Evolutionary conservation across 805 yeast species (phyloP).

Genomic region (Debaryomyces tyrocola): DNA sequence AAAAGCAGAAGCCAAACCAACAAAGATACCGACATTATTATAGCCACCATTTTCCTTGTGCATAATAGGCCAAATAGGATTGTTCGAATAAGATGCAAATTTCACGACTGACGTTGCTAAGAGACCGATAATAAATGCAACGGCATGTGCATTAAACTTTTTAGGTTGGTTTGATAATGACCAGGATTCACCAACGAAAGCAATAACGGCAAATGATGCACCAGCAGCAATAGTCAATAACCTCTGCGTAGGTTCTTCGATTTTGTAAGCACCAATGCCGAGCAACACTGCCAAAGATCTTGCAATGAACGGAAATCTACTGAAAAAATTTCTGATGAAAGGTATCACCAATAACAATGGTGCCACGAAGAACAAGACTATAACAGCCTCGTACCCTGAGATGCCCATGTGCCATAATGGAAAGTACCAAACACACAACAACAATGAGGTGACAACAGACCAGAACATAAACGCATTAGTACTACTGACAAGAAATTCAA

Average conservation of each 20-base stretch:
- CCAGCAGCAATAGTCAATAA: slow-evolving; percentile 68
- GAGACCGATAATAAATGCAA: slow-evolving; percentile 70
- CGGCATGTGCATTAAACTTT: slow-evolving; percentile 44
- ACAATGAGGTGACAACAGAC: slow-evolving; percentile 79
- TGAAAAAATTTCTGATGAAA: slow-evolving; percentile 34
- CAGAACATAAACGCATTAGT: slow-evolving; percentile 79
- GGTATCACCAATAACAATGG: slow-evolving; percentile 57
- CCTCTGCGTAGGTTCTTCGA: slow-evolving; percentile 68
- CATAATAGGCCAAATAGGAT: slow-evolving; percentile 97
- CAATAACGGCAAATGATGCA: slow-evolving; percentile 56
- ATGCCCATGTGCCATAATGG: slow-evolving; percentile 98
- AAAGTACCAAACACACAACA: slow-evolving; percentile 92
- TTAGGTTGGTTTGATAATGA: slow-evolving; percentile 27
- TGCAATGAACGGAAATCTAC: slow-evolving; percentile 51
- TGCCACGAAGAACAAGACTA: slow-evolving; percentile 51
- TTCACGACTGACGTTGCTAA: slow-evolving; percentile 72
- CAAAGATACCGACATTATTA: slow-evolving; percentile 64
- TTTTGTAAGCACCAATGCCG: slow-evolving; percentile 76
- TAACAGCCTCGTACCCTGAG: slow-evolving; percentile 84
- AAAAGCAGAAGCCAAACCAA: slow-evolving; percentile 66
- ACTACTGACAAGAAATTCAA: slow-evolving; percentile 44
- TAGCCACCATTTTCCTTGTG: slow-evolving; percentile 82
- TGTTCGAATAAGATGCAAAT: slow-evolving; percentile 75
- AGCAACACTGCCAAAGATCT: slow-evolving; percentile 54
- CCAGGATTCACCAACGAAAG: slow-evolving; percentile 56